Base-by-base conservation (phyloP, 2,329 filamentous ascomycete genomes). In the Bisporella sp. region DNA sequence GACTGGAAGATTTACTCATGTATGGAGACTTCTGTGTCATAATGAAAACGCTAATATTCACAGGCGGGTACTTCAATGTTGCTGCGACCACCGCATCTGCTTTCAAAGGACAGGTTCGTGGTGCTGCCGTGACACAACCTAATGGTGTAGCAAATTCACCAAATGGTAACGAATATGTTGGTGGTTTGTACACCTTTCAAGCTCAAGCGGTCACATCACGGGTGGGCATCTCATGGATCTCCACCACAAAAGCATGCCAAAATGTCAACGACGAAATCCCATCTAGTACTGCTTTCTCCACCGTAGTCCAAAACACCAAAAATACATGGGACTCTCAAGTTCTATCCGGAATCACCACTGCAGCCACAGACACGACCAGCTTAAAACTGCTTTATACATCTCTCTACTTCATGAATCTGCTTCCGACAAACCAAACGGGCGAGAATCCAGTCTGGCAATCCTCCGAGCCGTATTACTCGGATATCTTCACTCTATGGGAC, bases 401-500 rank as follows among this genome's bases (percentile, higher is more conserved):
- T 0, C 63, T 89, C 33, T 88, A 87, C 60, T 82, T 49, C 21
- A 54, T 54, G 52, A 49, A 54, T 47, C 31, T 54, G 7, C 13
- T 54, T 28, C 52, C 84, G 0, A 83, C 81, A 1, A 85, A 87
- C 62, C 78, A 82, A 54, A 85, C 82, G 0, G 82, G 81, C 0
- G 84, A 87, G 62, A 88, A 87, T 53, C 82, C 83, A 0, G 65
- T 73, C 0, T 87, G 84, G 83, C 61, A 68, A 2, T 82, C 78
- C 1, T 59, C 62, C 0, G 84, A 87, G 62, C 83, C 84, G 1
- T 86, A 84, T 59, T 87, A 84, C 59, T 81, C 86, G 54, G 84
- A 87, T 51, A 78, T 83, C 11, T 86, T 85, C 59, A 87, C 84
- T 0, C 75, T 84, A 32, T 87, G 84, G 84, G 76, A 79, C 45